A percentile compares a stretch with the other conserved stretches of the same genome.
Conservation (phyloP, 2,329 filamentous ascomycete genomes). For the Alternaria triticina region DNA sequence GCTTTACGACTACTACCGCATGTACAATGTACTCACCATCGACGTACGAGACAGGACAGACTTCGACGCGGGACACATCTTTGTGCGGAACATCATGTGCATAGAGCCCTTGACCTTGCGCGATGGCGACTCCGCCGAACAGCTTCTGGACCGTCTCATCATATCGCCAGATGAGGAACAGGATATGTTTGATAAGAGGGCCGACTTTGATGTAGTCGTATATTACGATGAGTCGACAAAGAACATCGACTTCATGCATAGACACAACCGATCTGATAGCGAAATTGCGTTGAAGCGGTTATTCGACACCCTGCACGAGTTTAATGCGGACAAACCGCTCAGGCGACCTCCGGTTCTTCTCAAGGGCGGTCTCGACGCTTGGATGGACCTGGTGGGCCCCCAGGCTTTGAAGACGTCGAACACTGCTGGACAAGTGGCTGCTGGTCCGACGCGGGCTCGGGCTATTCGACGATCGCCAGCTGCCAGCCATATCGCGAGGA, state of each 20-base stretch:
- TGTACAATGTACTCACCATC: constrained; percentile 76
- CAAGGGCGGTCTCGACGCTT: constrained; percentile 82
- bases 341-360: constrained; percentile 78
- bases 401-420: constrained; percentile 66
- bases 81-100: constrained; percentile 82
- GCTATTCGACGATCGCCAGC: constrained; percentile 61
- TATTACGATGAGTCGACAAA: constrained; percentile 80
- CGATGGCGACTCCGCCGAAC: constrained; percentile 69
- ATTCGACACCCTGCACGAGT: constrained; percentile 80
- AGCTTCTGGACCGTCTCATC: constrained; percentile 71
- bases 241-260: constrained; percentile 64
- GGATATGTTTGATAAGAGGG: constrained; percentile 71
- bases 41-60: constrained; percentile 81
- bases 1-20: constrained; percentile 72
- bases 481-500: constrained; percentile 58
- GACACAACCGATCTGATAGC: constrained; percentile 50
- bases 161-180: constrained; percentile 78
- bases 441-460: constrained; percentile 53
- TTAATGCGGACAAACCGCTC: constrained; percentile 79
- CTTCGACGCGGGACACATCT: constrained; percentile 89
- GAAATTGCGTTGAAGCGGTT: constrained; percentile 70
- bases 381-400: constrained; percentile 80
- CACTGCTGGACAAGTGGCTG: constrained; percentile 59
- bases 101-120: constrained; percentile 82
- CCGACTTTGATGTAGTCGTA: constrained; percentile 84